Evolutionary conservation across 768 basidiomycete genomes (phyloP).

Genomic region (Tulasnella sp.): DNA sequence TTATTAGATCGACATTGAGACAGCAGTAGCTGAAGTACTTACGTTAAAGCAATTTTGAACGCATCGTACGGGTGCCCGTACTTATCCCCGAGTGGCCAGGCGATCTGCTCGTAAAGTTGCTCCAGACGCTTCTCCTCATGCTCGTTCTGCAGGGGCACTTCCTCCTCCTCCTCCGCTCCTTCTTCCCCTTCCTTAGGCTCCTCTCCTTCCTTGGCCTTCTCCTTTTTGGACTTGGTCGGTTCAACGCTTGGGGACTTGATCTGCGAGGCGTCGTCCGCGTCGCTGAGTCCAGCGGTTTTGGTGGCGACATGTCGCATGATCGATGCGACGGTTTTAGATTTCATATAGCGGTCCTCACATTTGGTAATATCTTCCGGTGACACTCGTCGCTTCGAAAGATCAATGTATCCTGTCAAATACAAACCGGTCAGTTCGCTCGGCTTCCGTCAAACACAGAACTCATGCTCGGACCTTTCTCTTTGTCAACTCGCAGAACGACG

Average conservation of each 20-base stretch:
- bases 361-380: conserved; percentile 98
- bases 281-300: conserved; percentile 32
- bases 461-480: conserved; percentile 81
- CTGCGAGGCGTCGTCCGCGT: conserved; percentile 24
- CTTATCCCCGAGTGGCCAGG: conserved; percentile 84
- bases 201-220: conserved; percentile 34
- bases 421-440: neutral
- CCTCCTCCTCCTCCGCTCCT: conserved; percentile 33
- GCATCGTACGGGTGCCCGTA: conserved; percentile 97
- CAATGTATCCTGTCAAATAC: conserved; percentile 74
- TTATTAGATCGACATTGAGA: neutral
- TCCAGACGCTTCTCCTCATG: conserved; percentile 77
- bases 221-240: conserved; percentile 25
- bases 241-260: conserved; percentile 18
- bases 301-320: conserved; percentile 87
- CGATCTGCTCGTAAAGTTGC: conserved; percentile 77
- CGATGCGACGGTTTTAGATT: conserved; percentile 90
- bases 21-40: neutral
- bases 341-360: conserved; percentile 97
- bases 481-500: conserved; percentile 94
- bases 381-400: conserved; percentile 95
- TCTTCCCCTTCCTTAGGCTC: conserved; percentile 37
- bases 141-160: conserved; percentile 25
- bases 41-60: conserved; percentile 95
- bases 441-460: neutral